These are phyloP conservation scores for Dendrobium huoshanense DNA, from an alignment of 106 monocot genomes.

Conservation along the genomic window DNA sequence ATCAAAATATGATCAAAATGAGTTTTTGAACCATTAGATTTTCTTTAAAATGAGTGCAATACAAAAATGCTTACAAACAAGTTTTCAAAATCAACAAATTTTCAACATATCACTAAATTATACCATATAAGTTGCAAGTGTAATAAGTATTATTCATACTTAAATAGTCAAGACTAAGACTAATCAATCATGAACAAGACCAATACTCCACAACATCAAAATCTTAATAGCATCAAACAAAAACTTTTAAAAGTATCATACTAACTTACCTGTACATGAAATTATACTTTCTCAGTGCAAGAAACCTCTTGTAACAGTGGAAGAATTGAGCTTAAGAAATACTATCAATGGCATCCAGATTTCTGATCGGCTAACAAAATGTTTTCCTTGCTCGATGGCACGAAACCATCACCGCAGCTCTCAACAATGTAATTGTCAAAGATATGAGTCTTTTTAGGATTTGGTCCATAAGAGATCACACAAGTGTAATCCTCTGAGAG, in stretches of 20 bases:
- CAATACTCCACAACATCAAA: no score
- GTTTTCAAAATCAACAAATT: no score
- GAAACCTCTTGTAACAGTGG: slow-evolving; percentile 59
- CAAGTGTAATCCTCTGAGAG: slow-evolving; percentile 77
- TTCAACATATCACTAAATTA: no score
- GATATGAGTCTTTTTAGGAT: slow-evolving; percentile 57
- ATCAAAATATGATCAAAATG: no score
- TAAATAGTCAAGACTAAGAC: no score
- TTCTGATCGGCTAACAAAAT: neutral
- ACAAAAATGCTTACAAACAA: no score
- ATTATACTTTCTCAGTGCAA: slow-evolving; percentile 43
- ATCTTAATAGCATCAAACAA: neutral
- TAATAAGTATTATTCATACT: no score
- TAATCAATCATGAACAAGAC: no score
- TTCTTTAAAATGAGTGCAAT: no score
- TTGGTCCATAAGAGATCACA: slow-evolving; percentile 60
- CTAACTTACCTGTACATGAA: slow-evolving; percentile 49
- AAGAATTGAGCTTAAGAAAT: slow-evolving; percentile 41
- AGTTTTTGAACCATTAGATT: no score
- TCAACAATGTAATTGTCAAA: slow-evolving; percentile 59
- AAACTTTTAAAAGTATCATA: neutral
- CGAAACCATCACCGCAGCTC: slow-evolving; percentile 29
- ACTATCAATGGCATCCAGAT: slow-evolving; percentile 7
- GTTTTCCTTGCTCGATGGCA: slow-evolving; percentile 10
- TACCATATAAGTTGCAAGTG: no score